Percentiles rank a stretch among this genome's conserved stretches.
These are phyloP conservation scores for Cyberlindnera meyerae DNA, from an alignment of 805 yeast genomes.

Conservation along the genomic window DNA sequence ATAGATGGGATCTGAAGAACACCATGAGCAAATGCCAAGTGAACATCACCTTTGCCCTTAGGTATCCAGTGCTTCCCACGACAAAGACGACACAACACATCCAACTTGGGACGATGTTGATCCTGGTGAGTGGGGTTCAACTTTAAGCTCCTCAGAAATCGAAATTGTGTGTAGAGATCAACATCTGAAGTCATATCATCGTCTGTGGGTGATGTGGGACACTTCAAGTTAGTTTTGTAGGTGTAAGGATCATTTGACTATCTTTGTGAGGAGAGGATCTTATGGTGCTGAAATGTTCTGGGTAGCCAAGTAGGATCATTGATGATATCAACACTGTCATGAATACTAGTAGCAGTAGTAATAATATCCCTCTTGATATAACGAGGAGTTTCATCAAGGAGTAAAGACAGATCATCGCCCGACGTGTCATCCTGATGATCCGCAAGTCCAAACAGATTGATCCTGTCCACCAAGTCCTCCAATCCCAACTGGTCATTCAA, in stretches of 20 bases:
- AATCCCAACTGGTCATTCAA: too few relatives aligned
- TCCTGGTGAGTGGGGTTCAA: neutral
- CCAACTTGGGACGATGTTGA: too few relatives aligned
- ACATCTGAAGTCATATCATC: neutral
- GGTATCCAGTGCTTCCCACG: slow-evolving; percentile 24
- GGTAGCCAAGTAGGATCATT: slow-evolving; percentile 21
- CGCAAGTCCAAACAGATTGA: too few relatives aligned
- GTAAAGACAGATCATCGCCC: neutral
- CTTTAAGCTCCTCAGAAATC: slow-evolving; percentile 11
- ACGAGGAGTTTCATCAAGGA: slow-evolving; percentile 1
- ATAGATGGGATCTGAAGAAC: slow-evolving; percentile 9
- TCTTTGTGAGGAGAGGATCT: too few relatives aligned
- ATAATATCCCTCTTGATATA: too few relatives aligned
- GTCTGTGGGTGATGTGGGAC: slow-evolving; percentile 18
- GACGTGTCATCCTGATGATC: too few relatives aligned
- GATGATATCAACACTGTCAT: too few relatives aligned
- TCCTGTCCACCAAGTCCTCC: too few relatives aligned
- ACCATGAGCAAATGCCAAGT: slow-evolving; percentile 26
- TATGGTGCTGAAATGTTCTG: slow-evolving; percentile 21
- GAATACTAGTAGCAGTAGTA: too few relatives aligned
- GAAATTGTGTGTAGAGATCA: slow-evolving; percentile 3
- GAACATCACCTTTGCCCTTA: slow-evolving; percentile 12
- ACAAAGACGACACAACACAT: slow-evolving; percentile 25
- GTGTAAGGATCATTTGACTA: too few relatives aligned
- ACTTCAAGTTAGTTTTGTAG: slow-evolving; percentile 13